Evolutionary conservation across 176 grass and related monocot genomes (phyloP).

Genomic region (Zea mays): DNA sequence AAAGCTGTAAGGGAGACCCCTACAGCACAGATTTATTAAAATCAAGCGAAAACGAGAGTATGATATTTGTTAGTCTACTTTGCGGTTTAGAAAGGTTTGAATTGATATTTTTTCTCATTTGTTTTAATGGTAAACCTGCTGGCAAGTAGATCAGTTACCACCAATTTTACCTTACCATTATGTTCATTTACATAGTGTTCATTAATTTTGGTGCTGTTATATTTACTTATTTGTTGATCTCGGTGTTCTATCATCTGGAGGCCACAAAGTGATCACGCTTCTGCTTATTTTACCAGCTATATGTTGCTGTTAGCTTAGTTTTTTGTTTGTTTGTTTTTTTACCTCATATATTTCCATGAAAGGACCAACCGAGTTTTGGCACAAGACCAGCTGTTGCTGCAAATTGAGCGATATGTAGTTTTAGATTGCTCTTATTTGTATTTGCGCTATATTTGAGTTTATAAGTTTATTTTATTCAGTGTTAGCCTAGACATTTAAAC

Average conservation of each 20-base stretch:
- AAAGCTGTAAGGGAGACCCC: no score
- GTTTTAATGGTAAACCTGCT: background rate
- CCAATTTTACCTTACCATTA: conserved; percentile 11
- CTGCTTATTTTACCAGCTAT: conserved; percentile 4
- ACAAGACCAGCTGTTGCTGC: background rate
- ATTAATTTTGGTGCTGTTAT: background rate
- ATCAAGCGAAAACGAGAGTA: no score
- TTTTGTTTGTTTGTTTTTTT: background rate
- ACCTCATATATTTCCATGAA: background rate
- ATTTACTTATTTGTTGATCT: conserved; percentile 13
- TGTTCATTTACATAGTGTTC: background rate
- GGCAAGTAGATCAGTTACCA: background rate
- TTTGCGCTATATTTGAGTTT: background rate
- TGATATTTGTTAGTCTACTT: conserved; percentile 1
- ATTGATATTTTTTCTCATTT: background rate
- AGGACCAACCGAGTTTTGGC: background rate
- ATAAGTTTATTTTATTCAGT: conserved; percentile 14
- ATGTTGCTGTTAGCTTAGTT: conserved; percentile 1
- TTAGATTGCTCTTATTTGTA: conserved; percentile 27
- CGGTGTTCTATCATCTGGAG: background rate
- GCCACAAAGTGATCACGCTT: background rate
- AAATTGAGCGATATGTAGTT: background rate
- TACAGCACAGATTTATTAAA: no score
- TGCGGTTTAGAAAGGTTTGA: background rate
- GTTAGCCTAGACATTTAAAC: no score